These are phyloP conservation scores for Penicillium cinerascens DNA, from an alignment of 495 filamentous ascomycete genomes.

Conservation along the genomic window DNA sequence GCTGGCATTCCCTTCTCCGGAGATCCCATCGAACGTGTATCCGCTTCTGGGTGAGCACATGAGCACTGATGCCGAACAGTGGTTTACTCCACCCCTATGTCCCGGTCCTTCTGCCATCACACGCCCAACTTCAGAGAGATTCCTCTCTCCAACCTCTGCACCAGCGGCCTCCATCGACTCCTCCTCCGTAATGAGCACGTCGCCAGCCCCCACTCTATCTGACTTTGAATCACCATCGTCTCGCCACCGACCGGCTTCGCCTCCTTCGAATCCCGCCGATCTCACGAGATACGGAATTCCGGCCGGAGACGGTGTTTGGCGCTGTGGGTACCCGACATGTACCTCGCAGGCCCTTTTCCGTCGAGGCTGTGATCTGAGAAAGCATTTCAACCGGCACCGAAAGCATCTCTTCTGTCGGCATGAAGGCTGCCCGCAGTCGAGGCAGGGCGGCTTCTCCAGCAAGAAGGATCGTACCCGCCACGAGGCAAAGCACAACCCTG, in stretches of 20 bases:
- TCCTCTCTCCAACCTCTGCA: slow-evolving; percentile 15
- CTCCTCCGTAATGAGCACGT: slow-evolving; percentile 11
- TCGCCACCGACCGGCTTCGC: slow-evolving; percentile 2
- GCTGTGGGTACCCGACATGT: slow-evolving; percentile 56
- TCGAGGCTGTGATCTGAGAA: slow-evolving; percentile 60
- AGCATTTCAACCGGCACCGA: slow-evolving; percentile 61
- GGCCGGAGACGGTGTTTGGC: slow-evolving; percentile 41
- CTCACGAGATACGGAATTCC: slow-evolving; percentile 32
- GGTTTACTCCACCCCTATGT: slow-evolving; percentile 9
- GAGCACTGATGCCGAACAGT: slow-evolving; percentile 7
- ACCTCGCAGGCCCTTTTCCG: slow-evolving; percentile 54
- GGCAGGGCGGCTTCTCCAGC: slow-evolving; percentile 57
- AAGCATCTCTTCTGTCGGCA: slow-evolving; percentile 62
- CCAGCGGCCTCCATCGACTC: slow-evolving; percentile 11
- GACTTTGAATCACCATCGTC: slow-evolving; percentile 15
- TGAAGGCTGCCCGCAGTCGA: slow-evolving; percentile 55
- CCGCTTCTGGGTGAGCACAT: slow-evolving; percentile 6
- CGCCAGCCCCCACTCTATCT: slow-evolving; percentile 19
- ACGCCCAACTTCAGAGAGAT: slow-evolving; percentile 6
- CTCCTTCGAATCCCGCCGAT: slow-evolving; percentile 22
- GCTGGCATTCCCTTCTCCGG: slow-evolving; percentile 8
- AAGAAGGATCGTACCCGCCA: slow-evolving; percentile 62
- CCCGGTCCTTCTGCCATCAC: slow-evolving; percentile 1
- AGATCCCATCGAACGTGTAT: slow-evolving; percentile 9
- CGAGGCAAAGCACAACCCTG: slow-evolving; percentile 62